A percentile compares a stretch with the other conserved stretches of the same genome.
phyloP scores from a whole-genome alignment of 306 rosid species.

The Medicago lupulina region DNA sequence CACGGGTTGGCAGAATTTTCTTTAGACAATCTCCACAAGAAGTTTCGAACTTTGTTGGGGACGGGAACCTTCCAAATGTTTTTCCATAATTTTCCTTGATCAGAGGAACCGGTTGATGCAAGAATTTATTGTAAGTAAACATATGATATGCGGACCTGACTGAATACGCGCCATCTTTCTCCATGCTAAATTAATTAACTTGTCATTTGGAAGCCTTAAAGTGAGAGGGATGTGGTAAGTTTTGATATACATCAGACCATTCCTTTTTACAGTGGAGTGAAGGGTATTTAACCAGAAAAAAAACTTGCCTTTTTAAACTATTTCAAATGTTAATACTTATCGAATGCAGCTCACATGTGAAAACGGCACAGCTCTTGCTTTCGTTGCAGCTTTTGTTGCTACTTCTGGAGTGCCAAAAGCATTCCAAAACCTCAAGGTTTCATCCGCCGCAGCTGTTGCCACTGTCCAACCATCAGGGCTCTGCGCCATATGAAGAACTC shows the following conservation, averaged over 20 bases:
- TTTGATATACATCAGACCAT: not conserved
- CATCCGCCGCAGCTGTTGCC: conserved; percentile 67
- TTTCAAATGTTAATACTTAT: conserved; percentile 5
- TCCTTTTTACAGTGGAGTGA: not conserved
- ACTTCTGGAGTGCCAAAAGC: conserved; percentile 62
- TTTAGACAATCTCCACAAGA: no score
- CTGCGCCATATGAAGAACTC: conserved; percentile 82
- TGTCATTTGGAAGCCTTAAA: no score
- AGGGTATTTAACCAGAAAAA: not conserved
- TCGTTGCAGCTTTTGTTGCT: conserved; percentile 51
- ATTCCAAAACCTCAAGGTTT: conserved; percentile 63
- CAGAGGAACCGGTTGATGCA: no score
- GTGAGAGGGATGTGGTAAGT: not conserved
- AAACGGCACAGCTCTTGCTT: conserved; percentile 55
- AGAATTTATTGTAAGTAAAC: no score
- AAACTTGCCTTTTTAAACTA: not conserved
- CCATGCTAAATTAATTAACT: no score
- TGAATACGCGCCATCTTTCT: no score
- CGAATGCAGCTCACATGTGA: conserved; percentile 50
- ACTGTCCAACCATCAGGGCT: conserved; percentile 63
- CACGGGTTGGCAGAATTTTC: no score
- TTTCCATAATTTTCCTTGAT: no score
- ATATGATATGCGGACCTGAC: no score
- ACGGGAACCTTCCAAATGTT: no score
- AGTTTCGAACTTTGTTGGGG: no score